These are phyloP conservation scores for Kentomonas sorsogonicus DNA, from an alignment of 208 protist genomes.

Conservation along the genomic window DNA sequence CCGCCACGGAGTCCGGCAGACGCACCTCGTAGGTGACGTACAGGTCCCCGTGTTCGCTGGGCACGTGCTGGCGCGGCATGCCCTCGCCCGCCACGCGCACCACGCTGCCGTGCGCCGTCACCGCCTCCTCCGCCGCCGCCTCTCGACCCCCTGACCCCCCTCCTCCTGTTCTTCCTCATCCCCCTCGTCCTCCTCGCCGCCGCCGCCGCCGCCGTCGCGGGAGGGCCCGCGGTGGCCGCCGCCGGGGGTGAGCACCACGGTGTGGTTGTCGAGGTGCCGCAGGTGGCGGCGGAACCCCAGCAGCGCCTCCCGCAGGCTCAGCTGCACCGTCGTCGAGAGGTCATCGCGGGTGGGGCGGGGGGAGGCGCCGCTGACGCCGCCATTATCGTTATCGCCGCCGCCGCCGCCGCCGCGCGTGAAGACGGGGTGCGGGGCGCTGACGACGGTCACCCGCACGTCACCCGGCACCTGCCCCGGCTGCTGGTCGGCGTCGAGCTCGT, in stretches of 20 bases:
- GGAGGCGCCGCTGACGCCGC: no score
- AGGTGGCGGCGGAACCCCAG: constrained; percentile 82
- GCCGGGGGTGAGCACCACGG: no score
- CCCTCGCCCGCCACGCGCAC: constrained; percentile 78
- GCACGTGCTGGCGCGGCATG: constrained; percentile 86
- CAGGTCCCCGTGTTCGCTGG: constrained; percentile 85
- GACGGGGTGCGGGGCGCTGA: constrained; percentile 41
- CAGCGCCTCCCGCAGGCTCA: constrained; percentile 86
- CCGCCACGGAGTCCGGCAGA: no score
- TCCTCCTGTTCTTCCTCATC: no score
- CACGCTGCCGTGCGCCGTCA: constrained; percentile 66
- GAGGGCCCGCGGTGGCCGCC: no score
- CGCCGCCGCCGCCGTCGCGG: no score
- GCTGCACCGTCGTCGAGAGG: constrained; percentile 65
- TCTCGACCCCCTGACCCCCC: no score
- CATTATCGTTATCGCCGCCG: no score
- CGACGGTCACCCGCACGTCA: constrained; percentile 65
- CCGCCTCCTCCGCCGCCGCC: constrained; percentile 9
- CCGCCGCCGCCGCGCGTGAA: constrained; percentile 81
- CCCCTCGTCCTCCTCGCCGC: no score
- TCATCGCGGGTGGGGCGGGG: no score
- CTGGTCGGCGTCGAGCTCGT: constrained; percentile 87
- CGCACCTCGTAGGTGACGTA: no score
- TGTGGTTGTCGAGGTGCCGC: constrained; percentile 85
- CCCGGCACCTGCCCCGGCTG: constrained; percentile 64